A percentile compares a stretch with the other conserved stretches of the same genome.
Conservation (phyloP, 495 filamentous ascomycete species). For the Penicillium canariense region DNA sequence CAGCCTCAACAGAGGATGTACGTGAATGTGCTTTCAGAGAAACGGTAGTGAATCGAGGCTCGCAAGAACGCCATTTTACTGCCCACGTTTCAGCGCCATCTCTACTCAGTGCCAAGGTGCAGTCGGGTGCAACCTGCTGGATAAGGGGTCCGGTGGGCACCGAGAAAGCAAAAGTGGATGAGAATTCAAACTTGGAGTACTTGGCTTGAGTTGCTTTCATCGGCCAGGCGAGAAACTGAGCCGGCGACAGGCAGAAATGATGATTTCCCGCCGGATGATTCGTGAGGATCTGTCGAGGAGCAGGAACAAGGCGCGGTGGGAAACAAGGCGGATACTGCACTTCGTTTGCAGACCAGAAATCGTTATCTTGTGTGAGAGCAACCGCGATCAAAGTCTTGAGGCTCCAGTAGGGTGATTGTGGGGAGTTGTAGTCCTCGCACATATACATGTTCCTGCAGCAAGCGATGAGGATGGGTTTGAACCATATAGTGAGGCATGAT, state of each 20-base stretch:
- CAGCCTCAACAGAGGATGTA: not conserved
- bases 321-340: conserved; percentile 3
- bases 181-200: conserved; percentile 71
- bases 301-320: conserved; percentile 1
- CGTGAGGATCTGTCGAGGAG: conserved; percentile 13
- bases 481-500: not conserved
- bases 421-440: conserved; percentile 74
- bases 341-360: conserved; percentile 63
- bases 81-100: conserved; percentile 18
- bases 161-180: conserved; percentile 60
- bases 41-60: not conserved
- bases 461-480: not conserved
- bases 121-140: conserved; percentile 15
- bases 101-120: conserved; percentile 10
- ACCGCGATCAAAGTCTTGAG: conserved; percentile 69
- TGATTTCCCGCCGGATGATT: conserved; percentile 10
- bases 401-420: conserved; percentile 68
- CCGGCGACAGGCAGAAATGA: conserved; percentile 15
- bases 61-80: conserved; percentile 13
- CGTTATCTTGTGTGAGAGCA: conserved; percentile 58
- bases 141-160: conserved; percentile 12
- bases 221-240: conserved; percentile 34
- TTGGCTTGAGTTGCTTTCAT: conserved; percentile 73
- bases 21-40: not conserved
- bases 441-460: conserved; percentile 61